These are phyloP conservation scores for Kwoniella newhampshirensis DNA, from an alignment of 768 basidiomycete genomes.

Conservation along the genomic window DNA sequence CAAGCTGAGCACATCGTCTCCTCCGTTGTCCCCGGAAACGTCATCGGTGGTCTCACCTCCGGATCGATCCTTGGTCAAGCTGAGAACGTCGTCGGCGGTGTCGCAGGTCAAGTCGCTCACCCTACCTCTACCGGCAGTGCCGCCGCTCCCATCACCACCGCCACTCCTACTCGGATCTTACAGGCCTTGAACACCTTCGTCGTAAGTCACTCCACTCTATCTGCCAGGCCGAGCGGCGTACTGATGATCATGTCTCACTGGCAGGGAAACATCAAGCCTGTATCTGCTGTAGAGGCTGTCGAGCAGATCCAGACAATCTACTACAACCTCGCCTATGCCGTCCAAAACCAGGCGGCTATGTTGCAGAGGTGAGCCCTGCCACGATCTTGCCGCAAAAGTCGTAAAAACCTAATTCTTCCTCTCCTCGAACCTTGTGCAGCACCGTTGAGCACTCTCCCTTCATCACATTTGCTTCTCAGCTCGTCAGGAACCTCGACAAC, in stretches of 20 bases:
- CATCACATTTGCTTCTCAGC: constrained; percentile 10
- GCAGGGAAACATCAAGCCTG: constrained; percentile 8
- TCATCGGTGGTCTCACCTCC: constrained; percentile 1
- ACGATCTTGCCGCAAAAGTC: no score
- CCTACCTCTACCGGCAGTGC: constrained; percentile 3
- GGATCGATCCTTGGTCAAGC: not conserved
- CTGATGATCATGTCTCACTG: not conserved
- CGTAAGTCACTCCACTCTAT: constrained; percentile 1
- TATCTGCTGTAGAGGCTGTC: constrained; percentile 7
- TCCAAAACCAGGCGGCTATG: constrained; percentile 4
- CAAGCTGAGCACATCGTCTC: not conserved
- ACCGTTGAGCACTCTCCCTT: constrained; percentile 14
- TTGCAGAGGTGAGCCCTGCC: constrained; percentile 11
- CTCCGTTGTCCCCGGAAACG: not conserved
- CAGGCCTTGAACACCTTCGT: constrained; percentile 14
- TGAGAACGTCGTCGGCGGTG: constrained; percentile 1
- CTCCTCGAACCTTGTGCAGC: not conserved
- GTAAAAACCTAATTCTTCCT: no score
- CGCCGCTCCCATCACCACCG: not conserved
- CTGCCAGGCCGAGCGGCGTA: no score
- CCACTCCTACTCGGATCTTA: constrained; percentile 7
- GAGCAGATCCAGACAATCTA: constrained; percentile 5
- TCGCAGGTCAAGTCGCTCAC: not conserved
- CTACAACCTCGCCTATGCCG: not conserved
- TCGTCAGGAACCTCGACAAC: constrained; percentile 8